Base-by-base conservation (phyloP, 73 alveolate species). In the Paramecium octaurelia region DNA sequence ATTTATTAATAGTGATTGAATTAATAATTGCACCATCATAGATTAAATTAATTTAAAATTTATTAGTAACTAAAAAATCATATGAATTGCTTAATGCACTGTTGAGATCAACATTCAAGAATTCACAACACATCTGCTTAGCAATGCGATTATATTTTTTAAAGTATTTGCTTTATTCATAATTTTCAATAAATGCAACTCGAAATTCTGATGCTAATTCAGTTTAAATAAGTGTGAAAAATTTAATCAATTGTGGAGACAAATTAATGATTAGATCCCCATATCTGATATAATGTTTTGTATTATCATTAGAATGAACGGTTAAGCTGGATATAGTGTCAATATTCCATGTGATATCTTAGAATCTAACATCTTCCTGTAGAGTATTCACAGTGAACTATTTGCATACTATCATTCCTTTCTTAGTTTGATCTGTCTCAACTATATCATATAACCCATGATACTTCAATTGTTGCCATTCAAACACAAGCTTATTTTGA, bases 91-190 rank as follows among this genome's bases (percentile, higher is more conserved):
- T 23, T 38, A 75, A 35, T 23, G 36, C 10, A 38, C 68, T 75
- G 8, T 38, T 75, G 18, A 80, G 34, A 21, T 80, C 35, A 10
- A 38, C 8, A 24, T 46, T 9, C 34, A 48, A 42, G 16, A 80
- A 80, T 21, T 80, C 75, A 80, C 91, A 80, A 80, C 91, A 80
- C 43, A 80, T 23, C 20, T 80, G 16, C 16, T 80, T 80, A 1
- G 91, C 91, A 12, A 80, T 44, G 1, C 16, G 43, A 46, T 48
- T 48, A 46, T 80, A 80, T 80, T 80, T 80, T 35, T 80, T 80
- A 80, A 48, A 80, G 11, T 44, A 80, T 23, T 80, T 80, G 14
- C 57, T 80, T 46, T 80, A 48, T 80, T 80, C 91, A 80, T 80
- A 80, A 80, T 80, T 80, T 48, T 80, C 91, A 12, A 80, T 18